These are phyloP conservation scores for Jackrogersella minutella DNA, from an alignment of 495 filamentous ascomycete genomes.

Conservation along the genomic window DNA sequence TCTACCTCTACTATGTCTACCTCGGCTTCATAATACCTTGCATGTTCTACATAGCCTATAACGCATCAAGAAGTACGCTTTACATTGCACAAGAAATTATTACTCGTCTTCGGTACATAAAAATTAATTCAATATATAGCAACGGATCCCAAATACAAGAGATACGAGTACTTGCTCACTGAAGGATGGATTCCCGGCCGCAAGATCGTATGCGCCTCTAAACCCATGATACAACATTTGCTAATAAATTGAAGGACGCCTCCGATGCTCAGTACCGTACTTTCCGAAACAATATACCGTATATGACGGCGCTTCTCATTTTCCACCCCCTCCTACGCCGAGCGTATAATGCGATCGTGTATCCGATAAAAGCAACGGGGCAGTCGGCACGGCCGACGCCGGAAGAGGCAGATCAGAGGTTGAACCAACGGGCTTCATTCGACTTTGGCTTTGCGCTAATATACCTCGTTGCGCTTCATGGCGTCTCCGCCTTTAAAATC, in stretches of 20 bases:
- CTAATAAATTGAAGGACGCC: constrained; percentile 68
- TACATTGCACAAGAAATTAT: neutral
- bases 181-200: constrained; percentile 95
- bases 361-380: constrained; percentile 32
- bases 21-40: constrained; percentile 73
- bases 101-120: neutral
- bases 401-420: constrained; percentile 67
- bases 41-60: constrained; percentile 89
- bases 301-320: constrained; percentile 72
- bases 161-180: constrained; percentile 73
- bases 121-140: constrained; percentile 57
- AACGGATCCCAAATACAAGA: constrained; percentile 79
- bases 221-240: neutral
- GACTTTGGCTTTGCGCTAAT: constrained; percentile 83
- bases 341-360: constrained; percentile 64
- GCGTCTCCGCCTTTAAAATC: constrained; percentile 84
- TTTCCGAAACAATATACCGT: constrained; percentile 87
- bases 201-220: constrained; percentile 71
- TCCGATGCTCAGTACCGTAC: constrained; percentile 88
- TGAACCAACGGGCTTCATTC: constrained; percentile 81
- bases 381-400: constrained; percentile 44
- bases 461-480: constrained; percentile 82
- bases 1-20: constrained; percentile 80
- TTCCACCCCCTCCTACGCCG: constrained; percentile 81
- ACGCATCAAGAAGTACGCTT: constrained; percentile 82